Evolutionary conservation across 2,329 filamentous ascomycete species (phyloP).

Genomic region (Fusarium brachygibbosum): DNA sequence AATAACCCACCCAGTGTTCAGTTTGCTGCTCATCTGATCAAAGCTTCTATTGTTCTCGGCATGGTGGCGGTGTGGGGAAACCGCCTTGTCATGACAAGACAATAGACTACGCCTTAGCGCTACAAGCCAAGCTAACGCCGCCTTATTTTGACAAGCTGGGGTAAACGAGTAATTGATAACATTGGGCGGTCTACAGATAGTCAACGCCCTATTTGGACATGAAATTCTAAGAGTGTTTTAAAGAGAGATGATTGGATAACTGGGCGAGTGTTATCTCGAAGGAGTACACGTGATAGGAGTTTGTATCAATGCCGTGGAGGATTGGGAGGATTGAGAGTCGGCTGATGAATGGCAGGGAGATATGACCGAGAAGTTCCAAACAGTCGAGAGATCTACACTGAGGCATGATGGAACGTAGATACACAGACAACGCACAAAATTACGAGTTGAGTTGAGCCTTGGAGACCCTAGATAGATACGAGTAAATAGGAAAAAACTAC

Average conservation of each 20-base stretch:
- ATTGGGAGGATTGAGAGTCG: not conserved
- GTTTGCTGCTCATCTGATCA: constrained; percentile 30
- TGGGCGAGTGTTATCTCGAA: constrained; percentile 1
- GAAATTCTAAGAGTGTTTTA: not conserved
- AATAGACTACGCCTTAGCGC: constrained; percentile 32
- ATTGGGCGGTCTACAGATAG: not conserved
- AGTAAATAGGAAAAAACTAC: no score
- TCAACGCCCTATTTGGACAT: constrained; percentile 21
- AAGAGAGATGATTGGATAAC: constrained; percentile 3
- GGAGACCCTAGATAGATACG: no score
- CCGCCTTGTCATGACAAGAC: constrained; percentile 39
- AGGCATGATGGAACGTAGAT: no score
- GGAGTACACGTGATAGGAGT: constrained; percentile 8
- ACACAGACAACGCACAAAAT: no score
- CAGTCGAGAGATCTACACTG: no score
- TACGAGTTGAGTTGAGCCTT: no score
- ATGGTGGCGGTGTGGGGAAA: constrained; percentile 31
- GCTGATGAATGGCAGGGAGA: not conserved
- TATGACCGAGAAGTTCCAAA: not conserved
- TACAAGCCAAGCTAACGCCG: constrained; percentile 40
- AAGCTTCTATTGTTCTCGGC: not conserved
- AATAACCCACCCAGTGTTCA: no score
- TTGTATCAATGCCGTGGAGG: not conserved
- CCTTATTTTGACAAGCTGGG: constrained; percentile 41
- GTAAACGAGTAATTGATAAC: constrained; percentile 12